Evolutionary conservation across 495 filamentous ascomycete species (phyloP), one percentile per base, ranked within the genome.

Genomic region (Annulohypoxylon moriforme): DNA sequence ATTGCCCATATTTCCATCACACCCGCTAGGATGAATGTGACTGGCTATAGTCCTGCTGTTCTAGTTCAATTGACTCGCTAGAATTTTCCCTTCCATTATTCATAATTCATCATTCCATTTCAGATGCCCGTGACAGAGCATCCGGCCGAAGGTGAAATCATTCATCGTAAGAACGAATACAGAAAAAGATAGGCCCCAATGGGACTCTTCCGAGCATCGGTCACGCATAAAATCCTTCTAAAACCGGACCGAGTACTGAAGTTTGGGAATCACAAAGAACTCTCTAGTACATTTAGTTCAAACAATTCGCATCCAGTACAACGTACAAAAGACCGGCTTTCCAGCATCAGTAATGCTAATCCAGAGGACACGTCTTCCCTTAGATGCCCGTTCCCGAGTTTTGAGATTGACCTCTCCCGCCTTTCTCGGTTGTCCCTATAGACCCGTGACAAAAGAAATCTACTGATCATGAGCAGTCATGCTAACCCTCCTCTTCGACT

Each of bases 271-370:
- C 31, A 56, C 38, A 18, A 33, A 31, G 38, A 59, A 1, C 38
- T 29, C 70, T 68, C 66, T 66, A 49, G 47, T 66, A 57, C 61
- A 52, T 61, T 65, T 46, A 55, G 49, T 58, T 65, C 27, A 57
- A 38, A 56, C 60, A 56, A 63, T 18, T 59, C 56, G 67, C 57
- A 57, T 74, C 71, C 57, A 64, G 49, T 70, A 64, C 49, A 68
- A 20, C 61, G 66, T 74, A 74, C 71, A 74, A 71, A 74, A 67
- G 71, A 74, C 64, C 67, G 50, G 59, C 62, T 59, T 63, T 47
- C 56, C 63, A 64, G 25, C 67, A 42, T 69, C n/a, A 44, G 40
- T 44, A 44, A 18, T 18, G 49, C 50, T 52, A 50, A 56, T 40
- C 47, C 36, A 44, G 16, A 67, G 10, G 38, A 44, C 59, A 64